Evolutionary conservation across 805 yeast genomes (phyloP), one percentile per base, ranked within the genome.

Genomic region (Yarrowia yakushimensis): DNA sequence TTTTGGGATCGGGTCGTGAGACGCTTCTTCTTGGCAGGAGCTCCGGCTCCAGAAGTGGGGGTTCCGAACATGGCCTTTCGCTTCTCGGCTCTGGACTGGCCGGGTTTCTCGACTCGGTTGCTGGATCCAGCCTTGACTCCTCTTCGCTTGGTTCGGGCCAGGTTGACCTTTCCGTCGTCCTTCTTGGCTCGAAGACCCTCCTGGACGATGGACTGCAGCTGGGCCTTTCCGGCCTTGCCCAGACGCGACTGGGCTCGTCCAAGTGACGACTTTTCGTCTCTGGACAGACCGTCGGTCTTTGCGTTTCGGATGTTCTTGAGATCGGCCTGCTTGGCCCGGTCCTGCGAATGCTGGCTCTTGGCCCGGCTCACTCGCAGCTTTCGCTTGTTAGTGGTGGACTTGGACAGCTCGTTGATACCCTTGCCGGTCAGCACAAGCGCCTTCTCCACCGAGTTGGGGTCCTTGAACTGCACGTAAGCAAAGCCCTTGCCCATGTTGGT

Each of bases 401-500:
- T 55, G 36, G n/a, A 7, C 12, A 55, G 39, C 39, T 39, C 46
- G 48, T 55, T 55, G 61, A 83, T 73, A 64, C 85, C 82, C 76
- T 88, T 85, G 48, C 84, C 93, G 73, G 92, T 83, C 65, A 90
- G 76, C 64, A 90, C 75, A 61, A 94, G 74, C 0, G 97, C 97
- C 71, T 89, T 88, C 66, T 85, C 85, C 10, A 94, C 97, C 42
- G 85, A 79, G 62, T 86, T 75, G 61, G 83, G 74, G 69, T 75
- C 78, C 65, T 79, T 82, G 77, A 92, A 94, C 74, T 93, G 98
- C 34, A 94, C 91, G 72, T 92, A 89, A 6, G 97, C 99, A 77
- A 94, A 92, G 6, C 99, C 99, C 76, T 94, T 94, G 66, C 99
- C 99, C 64, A 93, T 79, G 69, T 94, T 93, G 22, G 97, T 93